These are phyloP conservation scores for Sarocladium oryzae DNA, from an alignment of 2,329 filamentous ascomycete genomes.

Conservation along the genomic window DNA sequence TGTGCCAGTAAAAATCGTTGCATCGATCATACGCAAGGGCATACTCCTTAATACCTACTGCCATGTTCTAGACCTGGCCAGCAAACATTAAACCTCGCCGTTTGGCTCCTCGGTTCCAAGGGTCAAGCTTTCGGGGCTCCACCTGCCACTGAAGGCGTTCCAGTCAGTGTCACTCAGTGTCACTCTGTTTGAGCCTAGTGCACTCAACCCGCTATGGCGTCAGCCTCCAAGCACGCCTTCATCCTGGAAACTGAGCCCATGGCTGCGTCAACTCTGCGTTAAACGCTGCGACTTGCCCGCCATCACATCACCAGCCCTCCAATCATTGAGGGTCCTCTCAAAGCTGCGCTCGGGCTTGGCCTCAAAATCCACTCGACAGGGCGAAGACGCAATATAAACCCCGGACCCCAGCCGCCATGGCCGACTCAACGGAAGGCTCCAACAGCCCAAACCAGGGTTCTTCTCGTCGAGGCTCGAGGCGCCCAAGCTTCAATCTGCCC, in stretches of 20 bases:
- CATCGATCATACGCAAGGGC: no score
- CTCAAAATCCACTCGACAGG: not conserved
- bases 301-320: constrained; percentile 6
- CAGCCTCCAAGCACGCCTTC: constrained; percentile 5
- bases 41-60: not conserved
- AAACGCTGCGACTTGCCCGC: no score
- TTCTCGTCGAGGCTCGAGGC: not conserved
- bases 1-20: no score
- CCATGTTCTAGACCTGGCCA: not conserved
- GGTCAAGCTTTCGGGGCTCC: no score
- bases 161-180: no score
- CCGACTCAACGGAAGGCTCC: not conserved
- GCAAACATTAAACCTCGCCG: no score
- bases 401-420: constrained; percentile 4
- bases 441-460: not conserved
- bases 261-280: no score
- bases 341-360: no score
- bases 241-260: constrained; percentile 3
- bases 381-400: no score
- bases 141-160: no score
- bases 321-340: no score
- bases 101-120: not conserved
- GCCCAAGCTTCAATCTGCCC: not conserved
- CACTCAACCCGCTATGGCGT: not conserved
- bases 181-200: no score